Percentiles rank a stretch among this genome's conserved stretches.
Conservation (phyloP, 352 stramenopile genomes). For the Pythium biforme region DNA sequence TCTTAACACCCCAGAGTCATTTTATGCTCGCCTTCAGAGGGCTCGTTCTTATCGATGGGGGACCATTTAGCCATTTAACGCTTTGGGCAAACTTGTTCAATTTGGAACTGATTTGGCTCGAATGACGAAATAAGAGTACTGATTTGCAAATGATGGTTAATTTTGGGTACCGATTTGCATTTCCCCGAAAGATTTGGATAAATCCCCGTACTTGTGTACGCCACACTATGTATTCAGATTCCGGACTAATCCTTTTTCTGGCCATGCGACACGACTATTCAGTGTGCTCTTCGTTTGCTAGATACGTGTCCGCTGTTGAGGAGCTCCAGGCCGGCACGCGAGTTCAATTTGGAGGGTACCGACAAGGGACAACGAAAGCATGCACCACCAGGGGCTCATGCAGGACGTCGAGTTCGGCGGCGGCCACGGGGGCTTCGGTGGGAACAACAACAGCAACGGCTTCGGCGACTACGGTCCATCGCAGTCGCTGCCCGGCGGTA, state of each 20-base stretch:
- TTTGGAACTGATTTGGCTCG: too few relatives aligned
- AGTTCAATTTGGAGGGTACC: not conserved
- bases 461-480: conserved; percentile 25
- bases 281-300: not conserved
- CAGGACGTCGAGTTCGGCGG: conserved; percentile 34
- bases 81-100: too few relatives aligned
- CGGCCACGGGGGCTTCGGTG: conserved; percentile 13
- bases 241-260: conserved; percentile 13
- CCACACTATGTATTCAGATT: conserved; percentile 1
- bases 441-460: conserved; percentile 8
- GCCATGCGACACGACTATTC: conserved; percentile 11
- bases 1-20: too few relatives aligned
- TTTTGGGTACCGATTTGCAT: too few relatives aligned
- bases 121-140: too few relatives aligned
- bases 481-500: conserved; percentile 1
- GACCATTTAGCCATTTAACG: too few relatives aligned
- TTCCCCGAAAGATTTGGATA: too few relatives aligned
- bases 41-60: too few relatives aligned
- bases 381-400: conserved; percentile 24
- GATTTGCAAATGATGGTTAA: too few relatives aligned
- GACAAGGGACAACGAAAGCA: not conserved
- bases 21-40: too few relatives aligned
- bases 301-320: conserved; percentile 13
- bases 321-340: not conserved
- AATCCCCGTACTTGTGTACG: too few relatives aligned